phyloP scores from a whole-genome alignment of 2,329 filamentous ascomycete species.

The Aureobasidium sp. region DNA sequence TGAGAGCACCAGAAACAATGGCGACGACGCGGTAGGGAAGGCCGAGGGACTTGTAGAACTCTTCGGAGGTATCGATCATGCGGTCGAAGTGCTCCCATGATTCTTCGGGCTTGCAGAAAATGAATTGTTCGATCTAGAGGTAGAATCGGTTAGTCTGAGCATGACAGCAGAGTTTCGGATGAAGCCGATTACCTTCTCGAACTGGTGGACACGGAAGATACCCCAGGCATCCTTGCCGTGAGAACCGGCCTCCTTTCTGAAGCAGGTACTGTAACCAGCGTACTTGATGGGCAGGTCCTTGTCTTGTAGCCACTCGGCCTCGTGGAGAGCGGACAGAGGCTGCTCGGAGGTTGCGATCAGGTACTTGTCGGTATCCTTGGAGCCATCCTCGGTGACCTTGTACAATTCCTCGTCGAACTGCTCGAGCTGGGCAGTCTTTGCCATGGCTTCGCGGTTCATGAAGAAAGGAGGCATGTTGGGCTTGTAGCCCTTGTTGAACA shows the following conservation, averaged over 20 bases:
- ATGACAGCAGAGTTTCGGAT: background rate
- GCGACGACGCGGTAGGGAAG: slow-evolving; percentile 87
- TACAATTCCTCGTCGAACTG: slow-evolving; percentile 98
- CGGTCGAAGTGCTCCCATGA: slow-evolving; percentile 89
- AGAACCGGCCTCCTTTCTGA: slow-evolving; percentile 87
- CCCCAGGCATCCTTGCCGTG: slow-evolving; percentile 95
- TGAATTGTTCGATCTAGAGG: slow-evolving; percentile 59
- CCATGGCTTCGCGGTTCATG: slow-evolving; percentile 94
- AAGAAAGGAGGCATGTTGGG: slow-evolving; percentile 72
- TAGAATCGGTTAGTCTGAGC: background rate
- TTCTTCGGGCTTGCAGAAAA: slow-evolving; percentile 75
- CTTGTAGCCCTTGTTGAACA: slow-evolving; percentile 59
- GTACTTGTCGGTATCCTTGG: slow-evolving; percentile 74
- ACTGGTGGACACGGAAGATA: slow-evolving; percentile 96
- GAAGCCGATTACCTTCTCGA: slow-evolving; percentile 61
- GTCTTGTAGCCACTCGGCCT: slow-evolving; percentile 83
- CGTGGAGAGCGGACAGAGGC: slow-evolving; percentile 78
- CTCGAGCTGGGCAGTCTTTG: slow-evolving; percentile 92
- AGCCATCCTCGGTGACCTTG: slow-evolving; percentile 81
- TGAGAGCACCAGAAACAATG: slow-evolving; percentile 93
- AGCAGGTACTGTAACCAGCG: slow-evolving; percentile 86
- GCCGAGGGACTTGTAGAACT: slow-evolving; percentile 85
- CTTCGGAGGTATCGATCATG: slow-evolving; percentile 86
- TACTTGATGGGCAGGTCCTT: slow-evolving; percentile 83
- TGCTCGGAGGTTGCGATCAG: slow-evolving; percentile 84